Evolutionary conservation across 1,284 basidiomycete species (phyloP), one percentile per base, ranked within the genome.

Genomic region (Lignosus rhinocerotis): DNA sequence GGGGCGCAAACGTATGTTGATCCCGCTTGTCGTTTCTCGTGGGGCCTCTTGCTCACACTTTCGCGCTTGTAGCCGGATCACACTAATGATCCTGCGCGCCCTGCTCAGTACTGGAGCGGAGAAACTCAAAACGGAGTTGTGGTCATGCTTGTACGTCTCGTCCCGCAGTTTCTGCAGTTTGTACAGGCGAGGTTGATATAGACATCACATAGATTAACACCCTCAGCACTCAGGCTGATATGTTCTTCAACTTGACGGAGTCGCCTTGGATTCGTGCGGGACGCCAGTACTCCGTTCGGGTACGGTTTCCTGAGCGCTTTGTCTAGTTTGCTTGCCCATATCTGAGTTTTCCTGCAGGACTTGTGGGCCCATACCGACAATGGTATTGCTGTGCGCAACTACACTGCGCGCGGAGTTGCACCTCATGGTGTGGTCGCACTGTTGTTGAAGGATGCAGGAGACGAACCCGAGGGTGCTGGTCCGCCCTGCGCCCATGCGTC

Each of bases 241-340:
- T 88, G 79, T 79, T 74, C 66, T 88, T 88, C 71, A 85, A 78
- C 60, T 70, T 89, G 55, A 85, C 84, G 3, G 85, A 88, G 66
- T 87, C 85, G 0, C 86, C 86, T 0, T 88, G 85, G 85, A 81
- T 88, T 62, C 78, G 83, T 46, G 85, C 85, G 0, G 86, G 86
- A 32, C 75, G 83, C 50, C 80, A 85, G 65, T 87, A 88, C 64
- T 67, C 77, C 30, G 82, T 88, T 53, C 76, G 85, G 53, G 85
- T 86, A 70, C 51, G 78, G 31, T 21, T 30, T 11, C n/a, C 45
- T 39, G 14, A 31, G 14, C 16, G 38, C 14, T 57, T 44, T 17
- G 11, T 16, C 31, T 31, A 41, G 19, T 7, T 5, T 14, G 47
- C 21, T 12, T 43, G 8, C 17, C 52, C 8, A 17, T 7, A 6